These are phyloP conservation scores for Scopulariopsis brevicaulis DNA, from an alignment of 2,329 filamentous ascomycete genomes.

Conservation along the genomic window DNA sequence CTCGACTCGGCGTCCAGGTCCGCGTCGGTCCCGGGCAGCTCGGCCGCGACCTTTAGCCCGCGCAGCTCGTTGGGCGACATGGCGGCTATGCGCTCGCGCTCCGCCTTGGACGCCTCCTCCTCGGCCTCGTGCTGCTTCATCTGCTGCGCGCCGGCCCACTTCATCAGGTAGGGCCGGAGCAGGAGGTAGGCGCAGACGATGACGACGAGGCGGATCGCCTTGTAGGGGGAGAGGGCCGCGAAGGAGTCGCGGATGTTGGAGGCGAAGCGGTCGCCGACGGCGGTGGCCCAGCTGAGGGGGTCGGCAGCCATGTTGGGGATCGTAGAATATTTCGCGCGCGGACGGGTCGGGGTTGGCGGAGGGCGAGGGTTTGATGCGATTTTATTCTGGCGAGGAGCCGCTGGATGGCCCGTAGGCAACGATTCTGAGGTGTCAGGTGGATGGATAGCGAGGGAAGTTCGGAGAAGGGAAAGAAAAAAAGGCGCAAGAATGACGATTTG, in stretches of 20 bases:
- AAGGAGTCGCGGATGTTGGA: conserved; percentile 37
- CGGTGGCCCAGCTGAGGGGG: background rate
- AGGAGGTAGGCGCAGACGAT: conserved; percentile 65
- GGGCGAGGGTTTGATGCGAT: too few relatives aligned
- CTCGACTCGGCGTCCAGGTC: conserved; percentile 17
- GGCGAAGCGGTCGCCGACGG: background rate
- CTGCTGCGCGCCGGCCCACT: conserved; percentile 50
- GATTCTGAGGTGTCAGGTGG: background rate
- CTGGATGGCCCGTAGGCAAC: too few relatives aligned
- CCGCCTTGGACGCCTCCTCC: conserved; percentile 31
- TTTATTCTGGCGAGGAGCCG: too few relatives aligned
- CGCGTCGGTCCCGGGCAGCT: conserved; percentile 40
- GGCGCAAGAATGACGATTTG: background rate
- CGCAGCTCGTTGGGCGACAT: conserved; percentile 56
- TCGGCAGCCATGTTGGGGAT: background rate
- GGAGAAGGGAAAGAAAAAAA: background rate
- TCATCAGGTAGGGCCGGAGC: conserved; percentile 63
- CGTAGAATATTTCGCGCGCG: too few relatives aligned
- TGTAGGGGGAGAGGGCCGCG: conserved; percentile 34
- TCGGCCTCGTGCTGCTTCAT: conserved; percentile 53
- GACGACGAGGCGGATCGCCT: conserved; percentile 58
- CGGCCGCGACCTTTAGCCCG: conserved; percentile 32
- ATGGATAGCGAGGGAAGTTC: background rate
- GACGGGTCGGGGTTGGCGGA: too few relatives aligned
- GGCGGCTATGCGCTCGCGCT: conserved; percentile 28